Percentiles rank a stretch among this genome's conserved stretches.
Conservation (phyloP, 2,329 filamentous ascomycete species). For the Exophiala viscosa region DNA sequence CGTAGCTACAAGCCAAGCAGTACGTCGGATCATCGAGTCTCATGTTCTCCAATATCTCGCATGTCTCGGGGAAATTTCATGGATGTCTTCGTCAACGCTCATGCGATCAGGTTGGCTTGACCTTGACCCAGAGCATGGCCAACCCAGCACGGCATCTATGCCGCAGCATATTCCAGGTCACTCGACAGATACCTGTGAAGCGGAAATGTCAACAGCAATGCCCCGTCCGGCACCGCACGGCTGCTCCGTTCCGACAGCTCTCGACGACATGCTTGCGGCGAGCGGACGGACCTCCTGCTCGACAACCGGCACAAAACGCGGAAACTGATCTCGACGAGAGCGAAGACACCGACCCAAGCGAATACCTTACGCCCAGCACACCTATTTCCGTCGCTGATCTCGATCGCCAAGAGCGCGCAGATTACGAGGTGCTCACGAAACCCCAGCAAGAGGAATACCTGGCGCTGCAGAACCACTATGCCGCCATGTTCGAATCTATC, state of each 20-base stretch:
- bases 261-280: conserved; percentile 16
- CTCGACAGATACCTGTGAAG: conserved; percentile 21
- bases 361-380: conserved; percentile 15
- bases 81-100: conserved; percentile 8
- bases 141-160: conserved; percentile 26
- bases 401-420: conserved; percentile 24
- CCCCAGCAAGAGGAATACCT: conserved; percentile 19
- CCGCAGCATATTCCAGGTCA: conserved; percentile 23
- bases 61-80: conserved; percentile 14
- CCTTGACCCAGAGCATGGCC: conserved; percentile 21
- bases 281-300: conserved; percentile 8
- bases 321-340: conserved; percentile 5
- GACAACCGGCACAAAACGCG: not conserved
- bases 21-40: not conserved
- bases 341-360: conserved; percentile 11
- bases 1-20: not conserved
- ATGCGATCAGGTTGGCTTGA: not conserved
- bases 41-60: not conserved
- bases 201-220: conserved; percentile 18
- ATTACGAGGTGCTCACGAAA: conserved; percentile 25
- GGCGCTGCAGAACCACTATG: conserved; percentile 25
- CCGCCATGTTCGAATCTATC: conserved; percentile 20
- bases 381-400: conserved; percentile 23
- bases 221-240: conserved; percentile 5
- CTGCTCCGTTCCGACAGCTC: conserved; percentile 16